Conservation (phyloP, 2,329 filamentous ascomycete species). For the Ophiosphaerella herpotricha region DNA sequence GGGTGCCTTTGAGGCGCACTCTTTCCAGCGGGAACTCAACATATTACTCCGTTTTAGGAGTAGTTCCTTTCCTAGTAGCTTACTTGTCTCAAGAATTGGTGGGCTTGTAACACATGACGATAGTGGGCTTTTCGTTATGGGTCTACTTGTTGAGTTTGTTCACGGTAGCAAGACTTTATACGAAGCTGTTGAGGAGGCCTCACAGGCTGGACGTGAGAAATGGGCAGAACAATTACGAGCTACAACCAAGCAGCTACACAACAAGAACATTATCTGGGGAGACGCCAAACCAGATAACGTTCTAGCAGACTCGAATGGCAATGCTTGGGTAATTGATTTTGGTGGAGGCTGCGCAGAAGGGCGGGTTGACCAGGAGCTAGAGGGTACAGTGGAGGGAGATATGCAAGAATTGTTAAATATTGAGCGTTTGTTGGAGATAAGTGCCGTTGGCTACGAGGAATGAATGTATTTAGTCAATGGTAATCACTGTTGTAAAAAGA, state of each 20-base stretch:
- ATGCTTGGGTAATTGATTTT: neutral
- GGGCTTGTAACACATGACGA: neutral
- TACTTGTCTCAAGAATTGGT: neutral
- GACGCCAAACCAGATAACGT: neutral
- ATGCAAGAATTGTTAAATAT: neutral
- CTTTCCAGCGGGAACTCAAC: neutral
- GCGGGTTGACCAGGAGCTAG: neutral
- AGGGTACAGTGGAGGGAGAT: neutral
- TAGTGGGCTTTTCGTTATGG: neutral
- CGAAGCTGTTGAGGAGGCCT: neutral
- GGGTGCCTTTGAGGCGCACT: neutral
- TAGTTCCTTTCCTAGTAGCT: neutral
- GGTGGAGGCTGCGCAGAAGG: neutral
- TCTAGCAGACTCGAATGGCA: neutral
- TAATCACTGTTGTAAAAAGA: too few species aligned
- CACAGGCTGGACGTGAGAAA: neutral
- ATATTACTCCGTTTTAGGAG: neutral
- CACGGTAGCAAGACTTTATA: neutral
- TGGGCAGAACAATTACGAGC: neutral
- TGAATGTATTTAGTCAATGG: neutral
- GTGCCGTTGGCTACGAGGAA: neutral
- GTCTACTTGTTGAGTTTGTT: neutral
- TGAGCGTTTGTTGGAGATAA: neutral
- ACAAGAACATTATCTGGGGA: neutral
- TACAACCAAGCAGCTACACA: neutral